These are phyloP conservation scores for Suillus subaureus DNA, from an alignment of 768 basidiomycete species.

Conservation along the genomic window DNA sequence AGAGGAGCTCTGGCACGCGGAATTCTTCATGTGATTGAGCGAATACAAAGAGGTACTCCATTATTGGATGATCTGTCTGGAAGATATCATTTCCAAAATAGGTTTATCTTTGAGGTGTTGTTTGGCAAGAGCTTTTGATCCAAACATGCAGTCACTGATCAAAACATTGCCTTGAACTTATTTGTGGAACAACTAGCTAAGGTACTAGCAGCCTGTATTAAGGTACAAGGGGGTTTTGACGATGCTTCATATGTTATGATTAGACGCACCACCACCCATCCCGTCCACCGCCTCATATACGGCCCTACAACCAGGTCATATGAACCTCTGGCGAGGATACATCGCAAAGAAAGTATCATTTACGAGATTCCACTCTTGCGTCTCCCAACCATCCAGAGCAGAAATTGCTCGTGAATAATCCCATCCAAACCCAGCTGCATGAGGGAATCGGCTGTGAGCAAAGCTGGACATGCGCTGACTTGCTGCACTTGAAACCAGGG, in stretches of 20 bases:
- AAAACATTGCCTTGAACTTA: neutral
- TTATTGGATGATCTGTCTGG: slow-evolving; percentile 14
- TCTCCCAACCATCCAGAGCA: neutral
- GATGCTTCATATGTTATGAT: neutral
- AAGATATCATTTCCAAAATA: slow-evolving; percentile 4
- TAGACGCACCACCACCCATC: no score
- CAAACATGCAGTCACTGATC: slow-evolving; percentile 2
- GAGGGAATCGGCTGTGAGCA: neutral
- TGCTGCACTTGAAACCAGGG: neutral
- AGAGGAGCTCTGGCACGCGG: slow-evolving; percentile 79
- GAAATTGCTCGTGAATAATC: neutral
- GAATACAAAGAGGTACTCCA: slow-evolving; percentile 67
- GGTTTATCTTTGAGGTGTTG: slow-evolving; percentile 9
- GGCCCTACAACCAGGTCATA: no score
- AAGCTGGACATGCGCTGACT: neutral
- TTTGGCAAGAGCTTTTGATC: slow-evolving; percentile 16
- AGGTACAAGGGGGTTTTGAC: neutral
- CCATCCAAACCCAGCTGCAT: neutral
- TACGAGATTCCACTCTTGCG: neutral
- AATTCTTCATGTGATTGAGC: slow-evolving; percentile 84
- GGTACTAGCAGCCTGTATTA: no score
- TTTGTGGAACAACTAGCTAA: no score
- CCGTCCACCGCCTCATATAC: no score
- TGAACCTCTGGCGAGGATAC: neutral
- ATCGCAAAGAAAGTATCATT: neutral